Evolutionary conservation across 2,329 filamentous ascomycete species (phyloP).

Genomic region (Ascocoryne sarcoides): DNA sequence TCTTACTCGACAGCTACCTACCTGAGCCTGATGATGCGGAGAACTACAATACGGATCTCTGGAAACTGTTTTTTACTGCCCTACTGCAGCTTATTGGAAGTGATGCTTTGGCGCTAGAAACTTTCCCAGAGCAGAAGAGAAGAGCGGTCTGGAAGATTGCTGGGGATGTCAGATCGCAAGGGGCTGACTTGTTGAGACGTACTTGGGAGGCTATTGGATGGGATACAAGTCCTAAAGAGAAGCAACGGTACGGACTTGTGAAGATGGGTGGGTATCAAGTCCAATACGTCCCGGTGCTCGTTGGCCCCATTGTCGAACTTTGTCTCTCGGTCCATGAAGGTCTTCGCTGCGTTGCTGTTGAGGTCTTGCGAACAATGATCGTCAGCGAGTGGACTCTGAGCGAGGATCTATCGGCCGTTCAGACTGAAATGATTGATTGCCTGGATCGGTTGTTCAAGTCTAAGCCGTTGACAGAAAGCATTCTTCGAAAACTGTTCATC

Average conservation of each 20-base stretch:
- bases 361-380: constrained; percentile 95
- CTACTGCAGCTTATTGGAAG: constrained; percentile 84
- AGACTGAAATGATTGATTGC: constrained; percentile 94
- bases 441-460: constrained; percentile 85
- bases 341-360: constrained; percentile 78
- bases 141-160: constrained; percentile 98
- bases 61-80: constrained; percentile 88
- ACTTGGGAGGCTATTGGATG: constrained; percentile 96
- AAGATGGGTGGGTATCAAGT: constrained; percentile 96
- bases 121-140: constrained; percentile 93
- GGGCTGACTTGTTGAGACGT: constrained; percentile 72
- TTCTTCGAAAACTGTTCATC: constrained; percentile 88
- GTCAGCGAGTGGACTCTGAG: constrained; percentile 96
- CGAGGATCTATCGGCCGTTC: constrained; percentile 81
- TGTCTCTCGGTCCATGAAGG: constrained; percentile 94
- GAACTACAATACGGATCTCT: constrained; percentile 79
- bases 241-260: constrained; percentile 63
- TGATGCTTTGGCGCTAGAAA: constrained; percentile 81
- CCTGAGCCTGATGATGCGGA: constrained; percentile 81
- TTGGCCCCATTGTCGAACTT: constrained; percentile 84
- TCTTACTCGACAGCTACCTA: constrained; percentile 75
- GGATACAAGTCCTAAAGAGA: constrained; percentile 79
- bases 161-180: constrained; percentile 86
- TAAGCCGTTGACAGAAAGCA: constrained; percentile 77
- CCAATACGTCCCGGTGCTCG: constrained; percentile 89